phyloP scores from a whole-genome alignment of 2,329 filamentous ascomycete species.

The Cladorrhinum sp. region DNA sequence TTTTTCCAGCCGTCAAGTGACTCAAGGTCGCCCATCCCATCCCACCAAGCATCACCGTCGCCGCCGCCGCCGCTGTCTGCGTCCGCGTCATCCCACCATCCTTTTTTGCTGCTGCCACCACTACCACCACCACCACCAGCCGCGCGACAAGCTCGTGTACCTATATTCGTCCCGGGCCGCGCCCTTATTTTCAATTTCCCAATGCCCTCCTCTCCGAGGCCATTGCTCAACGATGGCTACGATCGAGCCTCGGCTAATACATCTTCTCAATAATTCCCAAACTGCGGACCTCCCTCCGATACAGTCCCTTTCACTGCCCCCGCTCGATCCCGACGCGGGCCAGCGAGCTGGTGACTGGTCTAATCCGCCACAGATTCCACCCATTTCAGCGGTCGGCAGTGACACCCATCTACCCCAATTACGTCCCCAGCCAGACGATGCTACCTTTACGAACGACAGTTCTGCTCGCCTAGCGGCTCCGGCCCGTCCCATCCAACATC shows the following conservation, averaged over 20 bases:
- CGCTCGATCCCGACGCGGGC: conserved; percentile 50
- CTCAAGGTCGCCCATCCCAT: neutral
- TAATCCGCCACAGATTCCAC: conserved; percentile 30
- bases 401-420: conserved; percentile 20
- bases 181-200: conserved; percentile 27
- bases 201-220: conserved; percentile 38
- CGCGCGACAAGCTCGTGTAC: conserved; percentile 1
- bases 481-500: conserved; percentile 39
- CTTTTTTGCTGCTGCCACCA: neutral
- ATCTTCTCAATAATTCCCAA: conserved; percentile 58
- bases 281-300: conserved; percentile 55
- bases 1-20: neutral
- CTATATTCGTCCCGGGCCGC: conserved; percentile 11
- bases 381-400: conserved; percentile 22
- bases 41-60: neutral
- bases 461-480: conserved; percentile 16
- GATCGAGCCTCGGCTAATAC: conserved; percentile 66
- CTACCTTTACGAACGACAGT: conserved; percentile 18
- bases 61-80: conserved; percentile 1
- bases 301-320: conserved; percentile 43
- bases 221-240: conserved; percentile 55
- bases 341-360: conserved; percentile 38
- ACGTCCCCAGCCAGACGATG: conserved; percentile 13
- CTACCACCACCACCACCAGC: neutral
- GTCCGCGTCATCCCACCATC: conserved; percentile 7